Evolutionary conservation across 2,329 filamentous ascomycete genomes (phyloP).

Genomic region (Colletotrichum brevisporum): DNA sequence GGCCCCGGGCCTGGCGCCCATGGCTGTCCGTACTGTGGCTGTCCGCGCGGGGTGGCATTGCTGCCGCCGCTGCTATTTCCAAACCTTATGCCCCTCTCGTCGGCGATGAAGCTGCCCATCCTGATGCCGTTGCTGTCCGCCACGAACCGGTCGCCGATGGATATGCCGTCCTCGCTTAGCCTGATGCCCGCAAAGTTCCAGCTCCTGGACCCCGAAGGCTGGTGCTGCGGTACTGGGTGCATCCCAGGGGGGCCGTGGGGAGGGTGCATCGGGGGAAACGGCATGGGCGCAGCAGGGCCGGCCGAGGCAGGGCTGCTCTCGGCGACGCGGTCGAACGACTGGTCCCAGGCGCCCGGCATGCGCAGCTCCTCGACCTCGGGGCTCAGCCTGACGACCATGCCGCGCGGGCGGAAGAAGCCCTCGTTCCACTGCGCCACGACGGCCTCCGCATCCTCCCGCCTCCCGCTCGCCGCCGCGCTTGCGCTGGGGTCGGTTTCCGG

Average conservation of each 20-base stretch:
- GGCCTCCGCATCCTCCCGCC: conserved; percentile 41
- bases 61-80: conserved; percentile 42
- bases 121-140: conserved; percentile 61
- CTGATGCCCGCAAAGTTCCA: conserved; percentile 56
- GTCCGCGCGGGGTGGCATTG: conserved; percentile 22
- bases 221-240: conserved; percentile 30
- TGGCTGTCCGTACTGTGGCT: conserved; percentile 28
- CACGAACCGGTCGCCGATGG: conserved; percentile 59
- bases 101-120: conserved; percentile 60
- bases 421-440: conserved; percentile 70
- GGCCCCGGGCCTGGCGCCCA: conserved; percentile 21
- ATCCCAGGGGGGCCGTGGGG: conserved; percentile 37
- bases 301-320: conserved; percentile 17
- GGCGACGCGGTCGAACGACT: conserved; percentile 45
- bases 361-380: conserved; percentile 39
- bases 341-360: conserved; percentile 52
- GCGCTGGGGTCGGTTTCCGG: conserved; percentile 51
- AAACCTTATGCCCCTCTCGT: conserved; percentile 55
- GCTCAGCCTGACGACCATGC: conserved; percentile 58
- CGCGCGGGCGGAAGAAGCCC: conserved; percentile 67
- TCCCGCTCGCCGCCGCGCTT: conserved; percentile 8
- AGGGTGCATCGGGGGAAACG: conserved; percentile 7
- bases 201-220: conserved; percentile 41
- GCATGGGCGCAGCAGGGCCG: not conserved
- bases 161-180: conserved; percentile 59